Evolutionary conservation across 2,329 filamentous ascomycete genomes (phyloP).

Genomic region (Aspergillus terreus): DNA sequence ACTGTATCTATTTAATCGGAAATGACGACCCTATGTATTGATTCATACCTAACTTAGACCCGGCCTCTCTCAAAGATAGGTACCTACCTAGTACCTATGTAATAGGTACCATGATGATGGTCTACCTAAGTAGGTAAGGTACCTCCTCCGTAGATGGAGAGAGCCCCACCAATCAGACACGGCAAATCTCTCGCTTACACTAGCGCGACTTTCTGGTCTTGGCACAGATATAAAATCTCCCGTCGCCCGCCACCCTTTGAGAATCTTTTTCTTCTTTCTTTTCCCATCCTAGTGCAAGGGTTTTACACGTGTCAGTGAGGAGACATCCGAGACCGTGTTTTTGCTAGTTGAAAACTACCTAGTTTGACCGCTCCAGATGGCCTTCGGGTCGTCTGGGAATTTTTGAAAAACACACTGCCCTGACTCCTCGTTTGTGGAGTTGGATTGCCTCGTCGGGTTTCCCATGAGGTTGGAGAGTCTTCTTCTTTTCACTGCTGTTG

Average conservation of each 20-base stretch:
- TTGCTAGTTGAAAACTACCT: slow-evolving; percentile 87
- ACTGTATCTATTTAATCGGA: slow-evolving; percentile 14
- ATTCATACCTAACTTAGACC: too few relatives aligned
- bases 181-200: slow-evolving; percentile 23
- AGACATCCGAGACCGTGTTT: slow-evolving; percentile 83
- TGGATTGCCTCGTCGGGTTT: slow-evolving; percentile 5
- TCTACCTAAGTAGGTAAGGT: neutral
- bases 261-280: slow-evolving; percentile 32
- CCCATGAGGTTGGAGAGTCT: slow-evolving; percentile 2
- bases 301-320: slow-evolving; percentile 82
- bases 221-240: slow-evolving; percentile 20
- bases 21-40: neutral
- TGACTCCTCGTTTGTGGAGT: slow-evolving; percentile 16
- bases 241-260: slow-evolving; percentile 11
- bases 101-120: neutral
- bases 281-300: slow-evolving; percentile 53
- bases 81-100: neutral
- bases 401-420: slow-evolving; percentile 58
- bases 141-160: slow-evolving; percentile 6
- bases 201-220: slow-evolving; percentile 21
- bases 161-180: neutral
- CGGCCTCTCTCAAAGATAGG: neutral
- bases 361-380: slow-evolving; percentile 72
- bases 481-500: slow-evolving; percentile 40
- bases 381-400: slow-evolving; percentile 71